phyloP scores from a whole-genome alignment of 2,329 filamentous ascomycete species.

The Hypoxylon sp. region DNA sequence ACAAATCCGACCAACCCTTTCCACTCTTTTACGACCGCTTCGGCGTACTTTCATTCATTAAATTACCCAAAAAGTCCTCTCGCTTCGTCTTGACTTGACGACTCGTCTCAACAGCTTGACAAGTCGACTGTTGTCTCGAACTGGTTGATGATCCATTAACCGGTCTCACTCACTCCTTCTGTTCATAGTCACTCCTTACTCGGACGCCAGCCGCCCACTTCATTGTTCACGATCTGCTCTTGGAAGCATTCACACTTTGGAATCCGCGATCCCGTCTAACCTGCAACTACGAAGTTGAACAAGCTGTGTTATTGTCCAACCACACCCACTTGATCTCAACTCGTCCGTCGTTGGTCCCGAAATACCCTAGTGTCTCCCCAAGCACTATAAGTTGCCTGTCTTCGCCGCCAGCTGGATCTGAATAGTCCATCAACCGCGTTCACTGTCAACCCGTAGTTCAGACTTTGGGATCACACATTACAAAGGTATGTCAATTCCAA shows the following conservation, averaged over 20 bases:
- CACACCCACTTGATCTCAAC: conserved; percentile 41
- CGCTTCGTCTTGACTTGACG: conserved; percentile 37
- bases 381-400: conserved; percentile 40
- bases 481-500: conserved; percentile 37
- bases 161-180: conserved; percentile 48
- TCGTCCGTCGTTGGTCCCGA: conserved; percentile 24
- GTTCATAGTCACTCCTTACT: conserved; percentile 48
- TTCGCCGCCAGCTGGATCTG: conserved; percentile 38
- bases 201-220: conserved; percentile 53
- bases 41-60: conserved; percentile 53
- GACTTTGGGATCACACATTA: conserved; percentile 19
- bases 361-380: conserved; percentile 34
- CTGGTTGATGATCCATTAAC: conserved; percentile 46
- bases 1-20: conserved; percentile 48
- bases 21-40: conserved; percentile 50
- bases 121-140: conserved; percentile 30
- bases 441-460: conserved; percentile 1
- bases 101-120: conserved; percentile 38
- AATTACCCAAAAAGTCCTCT: conserved; percentile 43
- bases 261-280: conserved; percentile 41
- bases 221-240: conserved; percentile 45
- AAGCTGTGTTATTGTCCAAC: conserved; percentile 47
- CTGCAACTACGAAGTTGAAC: conserved; percentile 39
- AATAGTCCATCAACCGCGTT: conserved; percentile 19
- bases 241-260: conserved; percentile 45